These are phyloP conservation scores for Fusarium sp. DNA, from an alignment of 2,329 filamentous ascomycete species.

Conservation along the genomic window DNA sequence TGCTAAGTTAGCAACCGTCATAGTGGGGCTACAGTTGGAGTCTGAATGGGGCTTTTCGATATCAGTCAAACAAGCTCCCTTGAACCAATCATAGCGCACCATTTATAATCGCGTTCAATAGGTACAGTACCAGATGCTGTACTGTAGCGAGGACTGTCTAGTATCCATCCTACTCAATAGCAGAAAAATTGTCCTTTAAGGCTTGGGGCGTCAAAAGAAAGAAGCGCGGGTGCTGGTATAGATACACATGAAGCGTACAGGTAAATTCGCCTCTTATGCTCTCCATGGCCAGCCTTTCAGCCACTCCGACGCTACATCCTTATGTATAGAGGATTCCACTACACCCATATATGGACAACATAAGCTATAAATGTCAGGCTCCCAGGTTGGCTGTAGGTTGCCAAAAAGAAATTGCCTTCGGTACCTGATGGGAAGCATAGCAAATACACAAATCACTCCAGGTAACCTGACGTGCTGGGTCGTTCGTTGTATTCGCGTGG, in stretches of 20 bases:
- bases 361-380: background rate
- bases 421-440: background rate
- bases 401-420: background rate
- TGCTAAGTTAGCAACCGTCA: slow-evolving; percentile 16
- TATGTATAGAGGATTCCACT: background rate
- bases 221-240: background rate
- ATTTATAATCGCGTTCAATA: slow-evolving; percentile 35
- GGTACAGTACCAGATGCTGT: background rate
- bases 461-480: slow-evolving; percentile 10
- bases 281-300: background rate
- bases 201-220: background rate
- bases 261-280: background rate
- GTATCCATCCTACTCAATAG: background rate
- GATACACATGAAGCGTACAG: background rate
- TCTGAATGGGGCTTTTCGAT: slow-evolving; percentile 10
- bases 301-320: background rate
- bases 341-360: background rate
- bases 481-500: slow-evolving; percentile 41
- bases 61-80: slow-evolving; percentile 9
- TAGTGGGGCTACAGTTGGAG: slow-evolving; percentile 47
- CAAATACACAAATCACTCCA: background rate
- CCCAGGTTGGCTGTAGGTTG: background rate
- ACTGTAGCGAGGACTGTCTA: background rate
- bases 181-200: background rate
- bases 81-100: slow-evolving; percentile 29